Evolutionary conservation across 257 asterid genomes (phyloP).

Genomic region (Solanum chiquidenum): DNA sequence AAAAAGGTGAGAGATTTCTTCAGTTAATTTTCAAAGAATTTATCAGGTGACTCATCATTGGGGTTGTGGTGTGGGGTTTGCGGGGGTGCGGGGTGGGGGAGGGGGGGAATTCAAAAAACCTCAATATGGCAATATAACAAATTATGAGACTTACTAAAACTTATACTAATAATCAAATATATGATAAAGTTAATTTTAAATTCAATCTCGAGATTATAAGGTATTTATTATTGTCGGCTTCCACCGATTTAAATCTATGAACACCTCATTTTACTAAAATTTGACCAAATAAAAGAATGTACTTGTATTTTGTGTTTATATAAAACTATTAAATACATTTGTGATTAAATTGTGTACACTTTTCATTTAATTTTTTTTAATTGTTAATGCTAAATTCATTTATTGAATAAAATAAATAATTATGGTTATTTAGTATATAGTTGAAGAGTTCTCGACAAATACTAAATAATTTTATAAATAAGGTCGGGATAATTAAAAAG

Average conservation of each 20-base stretch:
- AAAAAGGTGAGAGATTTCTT: background rate
- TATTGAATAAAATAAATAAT: background rate
- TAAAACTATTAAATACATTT: background rate
- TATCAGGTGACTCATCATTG: background rate
- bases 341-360: background rate
- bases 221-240: background rate
- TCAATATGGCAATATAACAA: background rate
- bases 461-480: background rate
- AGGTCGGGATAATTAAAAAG: background rate
- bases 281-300: background rate
- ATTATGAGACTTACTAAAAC: no score
- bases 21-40: background rate
- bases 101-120: background rate
- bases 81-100: fast-evolving
- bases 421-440: background rate
- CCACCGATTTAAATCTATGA: background rate
- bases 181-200: background rate
- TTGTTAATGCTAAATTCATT: background rate
- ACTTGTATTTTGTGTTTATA: background rate
- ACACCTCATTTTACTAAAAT: background rate
- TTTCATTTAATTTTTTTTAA: background rate
- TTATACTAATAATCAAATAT: no score
- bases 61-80: background rate
- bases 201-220: background rate
- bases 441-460: background rate